Base-by-base conservation (phyloP, 345 rosid genomes). In the Viola odorata region DNA sequence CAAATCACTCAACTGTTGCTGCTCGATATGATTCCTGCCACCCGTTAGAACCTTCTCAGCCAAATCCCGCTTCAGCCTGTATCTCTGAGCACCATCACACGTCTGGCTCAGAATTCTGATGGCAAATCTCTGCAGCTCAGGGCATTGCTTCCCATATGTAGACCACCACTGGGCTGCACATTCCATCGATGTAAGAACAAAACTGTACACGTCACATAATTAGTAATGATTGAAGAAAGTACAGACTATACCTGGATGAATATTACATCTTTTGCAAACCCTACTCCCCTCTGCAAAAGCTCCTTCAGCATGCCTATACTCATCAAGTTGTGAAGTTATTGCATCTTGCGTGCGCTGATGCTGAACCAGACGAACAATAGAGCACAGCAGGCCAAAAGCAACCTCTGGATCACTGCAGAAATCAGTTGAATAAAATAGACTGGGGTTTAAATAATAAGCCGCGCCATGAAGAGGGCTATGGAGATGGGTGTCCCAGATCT, bases 391-490 rank as follows among this genome's bases (percentile, higher is more conserved):
- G 50, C 88, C 91, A 6, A 61, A 61, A 59, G 75, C 40, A 45
- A 86, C 84, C 69, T 86, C 87, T 3, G 41, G 12, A 51, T 84
- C 88, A 39, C 55, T 55, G 62, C 63, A 40, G 55, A 89, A 84
- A 49, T 69, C 76, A 44, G 68, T 62, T 23, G 85, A 71, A 77
- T 82, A 82, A 67, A 81, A 84, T 37, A 80, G 57, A 41, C 57
- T 40, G 3, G 96, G 88, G 68, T 89, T 84, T 50, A 89, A 64
- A 67, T 73, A 82, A 62, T 81, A 84, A 49, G 83, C 92, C 6
- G 89, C 84, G 48, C 79, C 86, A 78, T 86, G 96, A 17, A 88
- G 78, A 62, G 85, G 85, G 60, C 69, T 81, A 54, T 81, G 81
- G 38, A 88, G 80, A 55, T 73, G 56, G 0, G 52, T 60, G 38